Conservation (phyloP, 208 protist genomes). For the Wallacemonas sp. region DNA sequence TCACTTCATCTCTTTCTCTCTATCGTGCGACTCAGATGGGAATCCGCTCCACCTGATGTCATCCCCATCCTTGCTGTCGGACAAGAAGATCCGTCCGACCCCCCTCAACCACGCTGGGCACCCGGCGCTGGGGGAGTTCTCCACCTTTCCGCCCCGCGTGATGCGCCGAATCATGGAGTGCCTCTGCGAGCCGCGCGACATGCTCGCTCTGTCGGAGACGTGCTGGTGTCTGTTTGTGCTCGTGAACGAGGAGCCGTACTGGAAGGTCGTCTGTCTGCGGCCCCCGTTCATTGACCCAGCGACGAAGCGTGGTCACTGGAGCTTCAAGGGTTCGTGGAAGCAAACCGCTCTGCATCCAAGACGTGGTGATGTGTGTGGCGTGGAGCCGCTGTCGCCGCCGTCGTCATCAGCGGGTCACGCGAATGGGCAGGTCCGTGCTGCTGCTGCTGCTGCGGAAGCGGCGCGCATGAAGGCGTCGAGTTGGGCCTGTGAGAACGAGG, state of each 20-base stretch:
- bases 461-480: no score
- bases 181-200: slow-evolving; percentile 8
- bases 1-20: no score
- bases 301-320: slow-evolving; percentile 28
- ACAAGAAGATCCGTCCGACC: not conserved
- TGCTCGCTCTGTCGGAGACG: slow-evolving; percentile 20
- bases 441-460: no score
- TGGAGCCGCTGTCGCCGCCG: no score
- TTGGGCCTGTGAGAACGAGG: not conserved
- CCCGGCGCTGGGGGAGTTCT: slow-evolving; percentile 3
- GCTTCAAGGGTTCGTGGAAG: slow-evolving; percentile 39
- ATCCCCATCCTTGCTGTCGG: not conserved
- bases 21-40: no score
- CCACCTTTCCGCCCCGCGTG: slow-evolving; percentile 14
- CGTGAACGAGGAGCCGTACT: slow-evolving; percentile 26
- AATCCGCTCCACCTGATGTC: no score
- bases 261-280: slow-evolving; percentile 20
- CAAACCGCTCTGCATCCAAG: slow-evolving; percentile 19
- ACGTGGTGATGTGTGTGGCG: no score
- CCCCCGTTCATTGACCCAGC: slow-evolving; percentile 23
- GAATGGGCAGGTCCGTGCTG: no score
- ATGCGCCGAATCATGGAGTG: slow-evolving; percentile 19
- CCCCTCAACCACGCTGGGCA: not conserved
- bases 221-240: slow-evolving; percentile 30
- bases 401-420: no score